Evolutionary conservation across 1,284 basidiomycete species (phyloP), one percentile per base, ranked within the genome.

Genomic region (Apiotrichum brassicae): DNA sequence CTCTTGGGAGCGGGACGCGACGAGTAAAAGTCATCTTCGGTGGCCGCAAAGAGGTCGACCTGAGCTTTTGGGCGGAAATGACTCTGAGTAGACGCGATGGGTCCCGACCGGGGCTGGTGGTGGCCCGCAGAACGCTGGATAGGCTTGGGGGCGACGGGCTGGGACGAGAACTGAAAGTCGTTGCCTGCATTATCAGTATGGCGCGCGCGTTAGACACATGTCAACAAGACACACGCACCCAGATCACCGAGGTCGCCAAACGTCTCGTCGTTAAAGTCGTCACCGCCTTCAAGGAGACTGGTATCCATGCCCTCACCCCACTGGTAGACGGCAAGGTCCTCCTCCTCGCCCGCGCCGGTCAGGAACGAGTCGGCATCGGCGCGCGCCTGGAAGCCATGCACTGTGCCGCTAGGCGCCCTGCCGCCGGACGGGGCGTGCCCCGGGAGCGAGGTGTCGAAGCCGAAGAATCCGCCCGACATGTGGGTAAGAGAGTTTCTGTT

Each of bases 211-310:
- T n/a, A n/a, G n/a, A n/a, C n/a, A n/a, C n/a, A n/a, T n/a, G n/a
- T n/a, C n/a, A n/a, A n/a, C n/a, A n/a, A n/a, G n/a, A n/a, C 3
- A 43, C 22, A 70, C 81, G 76, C 68, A 88, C 89, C 86, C 53
- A 91, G 78, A 51, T 71, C 74, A 22, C 78, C 82, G 39, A 75
- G 63, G 34, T 75, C 79, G 33, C 93, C 94, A 75, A 98, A 98
- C 2, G 94, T 98, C 76, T 95, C 91, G 66, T 95, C 89, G 72
- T 97, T 95, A 61, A 91, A 70, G 57, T 92, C 90, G 76, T 95
- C 91, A 43, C 83, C 83, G 33, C 83, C 84, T 71, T 97, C 94
- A 62, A 86, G 83, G 52, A 97, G 79, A 11, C 93, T 81, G n/a
- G 86, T 86, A 73, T 92, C 88, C 67, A 90, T 90, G 60, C 82